Base-by-base conservation (phyloP, 306 rosid genomes). In the Glycine tomentella region DNA sequence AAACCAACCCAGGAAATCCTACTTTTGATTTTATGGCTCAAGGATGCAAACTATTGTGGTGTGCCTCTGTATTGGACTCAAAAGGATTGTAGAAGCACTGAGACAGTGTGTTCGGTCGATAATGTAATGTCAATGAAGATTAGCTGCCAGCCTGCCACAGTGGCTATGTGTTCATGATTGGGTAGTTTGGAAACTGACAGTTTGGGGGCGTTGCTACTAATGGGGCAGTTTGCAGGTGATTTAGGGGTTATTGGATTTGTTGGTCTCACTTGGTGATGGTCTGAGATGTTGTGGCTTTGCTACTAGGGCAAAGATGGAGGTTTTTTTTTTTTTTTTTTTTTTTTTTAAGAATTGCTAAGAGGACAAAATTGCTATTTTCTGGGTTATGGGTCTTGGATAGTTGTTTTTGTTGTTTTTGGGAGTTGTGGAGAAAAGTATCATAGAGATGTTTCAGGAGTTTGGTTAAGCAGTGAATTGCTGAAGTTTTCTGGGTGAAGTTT, bases 401-500 rank as follows among this genome's bases (percentile, higher is more conserved):
- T 16, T 55, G 61, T 55, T 55, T 55, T 0, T 40, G 44, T 40
- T 40, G 44, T 40, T 40, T 40, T 20, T 55, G 6, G 10, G 31
- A 55, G 61, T 55, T 55, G 31, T 55, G 61, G 25, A 55, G 61
- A 55, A 15, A 55, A 15, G 9, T 16, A 55, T 55, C 61, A 55
- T 7, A 55, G 61, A 55, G 61, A 10, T 55, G 31, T 55, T 55
- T n/a, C 25, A n/a, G 61, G 31, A 55, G 31, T 55, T 55, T 55
- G 61, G 61, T 55, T 55, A 55, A 55, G 61, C 61, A 55, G 31
- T 55, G 61, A 55, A 55, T 55, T 55, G 10, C 31, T 2, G 10
- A 55, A 55, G 58, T 53, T n/a, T 53, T 53, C 59, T 53, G 59
- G 17, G 59, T n/a, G 20, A 53, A n/a, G 63, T 57, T 7, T 57